phyloP scores from a whole-genome alignment of 306 rosid genomes.

The Nissolia schottii region DNA sequence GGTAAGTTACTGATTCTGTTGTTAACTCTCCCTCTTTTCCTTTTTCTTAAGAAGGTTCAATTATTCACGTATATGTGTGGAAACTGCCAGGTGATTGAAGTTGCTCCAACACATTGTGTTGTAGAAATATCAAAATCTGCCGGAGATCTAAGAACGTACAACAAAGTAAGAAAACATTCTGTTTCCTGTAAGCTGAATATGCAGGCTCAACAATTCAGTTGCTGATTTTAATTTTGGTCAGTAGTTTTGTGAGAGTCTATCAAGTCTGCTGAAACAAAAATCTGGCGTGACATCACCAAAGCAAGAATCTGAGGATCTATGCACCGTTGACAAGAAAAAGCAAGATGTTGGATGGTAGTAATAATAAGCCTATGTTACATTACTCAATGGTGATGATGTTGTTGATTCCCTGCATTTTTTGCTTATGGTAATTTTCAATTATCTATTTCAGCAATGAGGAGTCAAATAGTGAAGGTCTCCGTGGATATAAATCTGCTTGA shows the following conservation, averaged over 20 bases:
- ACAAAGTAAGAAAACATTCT: conserved; percentile 37
- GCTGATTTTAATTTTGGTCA: conserved; percentile 25
- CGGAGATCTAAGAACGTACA: conserved; percentile 55
- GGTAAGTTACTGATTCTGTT: conserved; percentile 36
- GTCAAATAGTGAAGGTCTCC: conserved; percentile 16
- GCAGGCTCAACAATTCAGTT: background rate
- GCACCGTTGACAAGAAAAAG: background rate
- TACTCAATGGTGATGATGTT: background rate
- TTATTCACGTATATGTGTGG: background rate
- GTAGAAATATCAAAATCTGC: conserved; percentile 65
- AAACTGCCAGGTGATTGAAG: conserved; percentile 68
- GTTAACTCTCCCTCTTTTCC: background rate
- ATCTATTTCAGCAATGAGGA: conserved; percentile 42
- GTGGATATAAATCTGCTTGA: conserved; percentile 39
- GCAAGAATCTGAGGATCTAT: conserved; percentile 26
- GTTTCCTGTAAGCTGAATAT: background rate
- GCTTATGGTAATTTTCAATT: conserved; percentile 22
- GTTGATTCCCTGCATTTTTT: conserved; percentile 13
- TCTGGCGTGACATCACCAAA: conserved; percentile 30
- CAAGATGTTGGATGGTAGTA: conserved; percentile 37
- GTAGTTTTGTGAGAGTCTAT: conserved; percentile 71
- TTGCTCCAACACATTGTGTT: conserved; percentile 75
- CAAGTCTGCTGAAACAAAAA: conserved; percentile 47
- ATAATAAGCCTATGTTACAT: conserved; percentile 13
- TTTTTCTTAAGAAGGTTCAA: background rate